These are phyloP conservation scores for Nemania diffusa DNA, from an alignment of 2,329 filamentous ascomycete species.

Conservation along the genomic window DNA sequence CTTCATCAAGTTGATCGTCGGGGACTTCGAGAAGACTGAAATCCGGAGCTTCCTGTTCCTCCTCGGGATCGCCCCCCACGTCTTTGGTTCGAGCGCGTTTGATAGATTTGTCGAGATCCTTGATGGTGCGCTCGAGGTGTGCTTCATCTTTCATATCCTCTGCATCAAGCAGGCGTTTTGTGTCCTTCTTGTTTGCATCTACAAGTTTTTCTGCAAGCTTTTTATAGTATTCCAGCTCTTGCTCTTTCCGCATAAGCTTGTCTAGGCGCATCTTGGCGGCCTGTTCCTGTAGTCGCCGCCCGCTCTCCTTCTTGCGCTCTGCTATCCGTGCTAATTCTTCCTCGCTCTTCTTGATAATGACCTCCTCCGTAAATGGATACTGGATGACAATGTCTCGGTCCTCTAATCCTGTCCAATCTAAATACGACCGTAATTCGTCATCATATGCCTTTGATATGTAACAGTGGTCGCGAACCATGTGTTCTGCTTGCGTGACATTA, in stretches of 20 bases:
- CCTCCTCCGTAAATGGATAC: constrained; percentile 91
- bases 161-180: constrained; percentile 82
- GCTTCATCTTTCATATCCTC: constrained; percentile 93
- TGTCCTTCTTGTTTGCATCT: constrained; percentile 89
- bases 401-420: constrained; percentile 93
- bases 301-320: constrained; percentile 95
- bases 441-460: constrained; percentile 90
- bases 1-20: constrained; percentile 93
- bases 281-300: constrained; percentile 90
- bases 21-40: constrained; percentile 90
- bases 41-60: constrained; percentile 82
- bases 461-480: constrained; percentile 87
- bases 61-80: constrained; percentile 81
- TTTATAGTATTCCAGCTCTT: constrained; percentile 94
- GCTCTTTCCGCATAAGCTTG: constrained; percentile 93
- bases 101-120: constrained; percentile 90
- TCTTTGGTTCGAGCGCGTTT: constrained; percentile 93
- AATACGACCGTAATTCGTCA: constrained; percentile 75
- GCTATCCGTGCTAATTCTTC: constrained; percentile 91
- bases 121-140: constrained; percentile 83
- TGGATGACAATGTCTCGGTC: constrained; percentile 90
- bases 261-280: constrained; percentile 97
- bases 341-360: constrained; percentile 90
- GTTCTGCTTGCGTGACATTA: constrained; percentile 85
- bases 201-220: constrained; percentile 78